Evolutionary conservation across 176 grass and related monocot species (phyloP), one percentile per base, ranked within the genome.

Genomic region (Triticum dicoccoides): DNA sequence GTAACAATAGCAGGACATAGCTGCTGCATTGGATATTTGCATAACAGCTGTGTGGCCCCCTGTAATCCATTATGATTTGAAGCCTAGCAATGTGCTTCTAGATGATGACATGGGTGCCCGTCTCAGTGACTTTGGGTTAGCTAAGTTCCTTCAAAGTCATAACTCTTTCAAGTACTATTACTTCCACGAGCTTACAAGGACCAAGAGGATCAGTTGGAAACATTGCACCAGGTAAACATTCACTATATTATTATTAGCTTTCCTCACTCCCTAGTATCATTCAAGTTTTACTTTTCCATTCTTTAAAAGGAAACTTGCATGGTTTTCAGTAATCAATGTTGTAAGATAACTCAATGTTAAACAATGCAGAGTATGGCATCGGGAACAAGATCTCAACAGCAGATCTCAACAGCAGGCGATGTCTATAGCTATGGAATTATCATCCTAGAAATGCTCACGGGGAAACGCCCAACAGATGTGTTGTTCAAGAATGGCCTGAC

Each of bases 351-450:
- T 32, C 0, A 29, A 24, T 13, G 1, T 11, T 77, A 3, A 34
- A 21, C 6, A 75, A 29, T 47, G 63, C 71, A 90, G 84, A 90
- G 29, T 87, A 90, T n/a, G 83, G 69, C 13, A 61, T 82, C 12
- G 89, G 84, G n/a, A 71, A 68, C 45, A 54, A 86, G 9, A 49
- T 87, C 35, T 87, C 89, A 5, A 80, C 23, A 24, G 24, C 24
- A 24, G 24, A 24, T 24, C 24, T 24, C 24, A 24, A 25, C 25
- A 12, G 58, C 24, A 1, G 84, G 79, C 35, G 89, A 90, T 83
- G 80, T 90, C 25, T 90, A 90, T 21, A 90, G 89, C 89, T 90
- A 82, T 12, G 84, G 89, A 73, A 77, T 90, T 8, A 61, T 90
- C 18, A 64, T 90, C 21, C 25, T 90, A 33, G 89, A 90, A 66